A percentile compares a stretch with the other conserved stretches of the same genome.
Conservation (phyloP, 495 filamentous ascomycete species). For the Physcia stellaris region DNA sequence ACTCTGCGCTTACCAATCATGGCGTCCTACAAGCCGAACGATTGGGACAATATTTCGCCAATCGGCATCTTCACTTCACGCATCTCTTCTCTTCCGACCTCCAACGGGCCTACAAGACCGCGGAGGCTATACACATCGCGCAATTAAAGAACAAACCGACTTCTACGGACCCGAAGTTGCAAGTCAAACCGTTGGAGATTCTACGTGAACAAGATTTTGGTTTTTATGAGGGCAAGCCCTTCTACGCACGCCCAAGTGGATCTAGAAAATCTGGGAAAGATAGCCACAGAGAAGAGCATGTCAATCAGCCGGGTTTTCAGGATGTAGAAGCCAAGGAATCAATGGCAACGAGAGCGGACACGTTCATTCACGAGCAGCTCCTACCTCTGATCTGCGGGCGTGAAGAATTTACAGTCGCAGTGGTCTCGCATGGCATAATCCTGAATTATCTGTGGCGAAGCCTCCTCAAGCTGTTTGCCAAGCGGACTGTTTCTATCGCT, state of each 20-base stretch:
- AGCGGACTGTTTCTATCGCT: conserved; percentile 21
- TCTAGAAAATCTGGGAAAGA: conserved; percentile 13
- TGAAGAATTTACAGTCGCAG: conserved; percentile 31
- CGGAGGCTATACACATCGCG: conserved; percentile 43
- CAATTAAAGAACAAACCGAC: conserved; percentile 19
- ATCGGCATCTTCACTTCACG: conserved; percentile 30
- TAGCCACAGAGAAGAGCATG: conserved; percentile 11
- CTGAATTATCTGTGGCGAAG: conserved; percentile 51
- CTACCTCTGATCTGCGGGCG: conserved; percentile 18
- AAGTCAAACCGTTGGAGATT: conserved; percentile 34
- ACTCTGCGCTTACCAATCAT: conserved; percentile 71
- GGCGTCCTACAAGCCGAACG: conserved; percentile 61
- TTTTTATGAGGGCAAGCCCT: conserved; percentile 49
- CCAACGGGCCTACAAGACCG: conserved; percentile 58
- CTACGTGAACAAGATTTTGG: conserved; percentile 64
- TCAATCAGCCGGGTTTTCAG: conserved; percentile 27
- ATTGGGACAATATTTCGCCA: conserved; percentile 45
- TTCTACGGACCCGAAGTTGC: conserved; percentile 6
- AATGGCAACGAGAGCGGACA: conserved; percentile 46
- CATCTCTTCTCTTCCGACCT: conserved; percentile 72
- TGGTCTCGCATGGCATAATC: conserved; percentile 74
- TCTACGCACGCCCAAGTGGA: conserved; percentile 12
- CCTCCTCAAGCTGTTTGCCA: conserved; percentile 40
- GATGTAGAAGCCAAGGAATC: conserved; percentile 45
- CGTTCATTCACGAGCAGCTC: conserved; percentile 49